These are phyloP conservation scores for Mycena sp. DNA, from an alignment of 1,284 basidiomycete species.

Conservation along the genomic window DNA sequence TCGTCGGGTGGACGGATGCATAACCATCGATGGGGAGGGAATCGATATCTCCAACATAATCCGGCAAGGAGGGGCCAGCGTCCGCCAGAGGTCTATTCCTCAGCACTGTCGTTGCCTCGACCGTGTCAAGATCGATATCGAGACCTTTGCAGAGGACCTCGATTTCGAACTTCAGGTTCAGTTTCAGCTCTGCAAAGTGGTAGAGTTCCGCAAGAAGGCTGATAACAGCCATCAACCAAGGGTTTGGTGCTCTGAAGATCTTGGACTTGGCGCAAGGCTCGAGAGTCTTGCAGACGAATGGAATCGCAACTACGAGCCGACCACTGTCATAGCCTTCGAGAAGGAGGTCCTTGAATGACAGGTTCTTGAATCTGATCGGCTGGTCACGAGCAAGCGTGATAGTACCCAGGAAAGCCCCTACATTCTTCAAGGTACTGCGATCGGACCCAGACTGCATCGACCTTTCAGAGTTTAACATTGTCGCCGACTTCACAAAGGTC, in stretches of 20 bases:
- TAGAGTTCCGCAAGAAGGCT: conserved; percentile 95
- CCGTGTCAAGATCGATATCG: conserved; percentile 86
- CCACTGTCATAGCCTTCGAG: conserved; percentile 96
- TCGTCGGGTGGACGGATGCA: conserved; percentile 58
- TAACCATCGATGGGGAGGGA: conserved; percentile 75
- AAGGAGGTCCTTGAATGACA: conserved; percentile 97
- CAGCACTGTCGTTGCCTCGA: conserved; percentile 88
- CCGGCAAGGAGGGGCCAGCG: conserved; percentile 67
- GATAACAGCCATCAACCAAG: conserved; percentile 97
- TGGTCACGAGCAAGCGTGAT: conserved; percentile 93
- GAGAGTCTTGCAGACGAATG: conserved; percentile 98
- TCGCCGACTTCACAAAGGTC: conserved; percentile 88
- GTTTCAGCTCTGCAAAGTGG: conserved; percentile 95
- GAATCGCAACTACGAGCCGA: conserved; percentile 93
- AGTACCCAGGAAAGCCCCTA: conserved; percentile 94
- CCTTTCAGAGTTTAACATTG: conserved; percentile 92
- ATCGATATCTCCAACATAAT: conserved; percentile 78
- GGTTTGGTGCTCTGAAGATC: conserved; percentile 97
- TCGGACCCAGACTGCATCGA: conserved; percentile 89
- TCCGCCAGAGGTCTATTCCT: conserved; percentile 73
- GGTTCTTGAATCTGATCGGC: conserved; percentile 93
- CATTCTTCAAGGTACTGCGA: conserved; percentile 90
- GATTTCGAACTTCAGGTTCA: conserved; percentile 99
- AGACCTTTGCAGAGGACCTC: conserved; percentile 96
- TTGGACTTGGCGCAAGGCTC: conserved; percentile 90